Base-by-base conservation (phyloP, 2,329 filamentous ascomycete species). In the Xylaria polymorpha region DNA sequence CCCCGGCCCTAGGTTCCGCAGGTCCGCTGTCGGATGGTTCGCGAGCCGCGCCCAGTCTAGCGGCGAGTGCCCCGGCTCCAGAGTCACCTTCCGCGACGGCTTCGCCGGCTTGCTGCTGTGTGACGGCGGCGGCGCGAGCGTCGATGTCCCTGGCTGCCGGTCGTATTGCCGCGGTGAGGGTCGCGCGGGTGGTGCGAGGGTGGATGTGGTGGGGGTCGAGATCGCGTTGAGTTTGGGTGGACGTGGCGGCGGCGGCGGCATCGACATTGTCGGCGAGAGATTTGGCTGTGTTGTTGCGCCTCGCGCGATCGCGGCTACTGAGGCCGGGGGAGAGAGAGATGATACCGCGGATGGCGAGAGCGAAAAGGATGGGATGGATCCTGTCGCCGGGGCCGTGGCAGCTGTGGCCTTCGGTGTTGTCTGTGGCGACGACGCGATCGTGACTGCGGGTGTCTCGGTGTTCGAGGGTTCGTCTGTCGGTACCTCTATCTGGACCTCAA, bases 21-120 rank as follows among this genome's bases (percentile, higher is more conserved):
- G 87, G 71, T 94, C 91, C 37, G 87, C 84, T 37, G 82, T 82
- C 1, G 91, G 89, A 57, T 85, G 82, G 22, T 85, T 85, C 1
- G 89, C 87, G 0, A 97, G 87, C 6, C 91, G 90, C 14, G 96
- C 96, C 96, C 96, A 99, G 86, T 99, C 96, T 14, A 99, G 89
- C 0, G 96, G 95, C 1, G 94, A 97, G 83, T 95, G 94, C 39
- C 96, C 95, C 0, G 96, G 96, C n/a, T 90, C 87, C 4, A 99
- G 88, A 9, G 91, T 85, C 4, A 98, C 92, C 77, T 95, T 92
- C 79, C 87, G 88, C 12, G 85, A 87, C 4, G 87, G 85, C 76
- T 88, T 89, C 29, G 81, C 71, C 1, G 88, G 87, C 67, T 84
- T 85, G 50, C 82, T 78, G 39, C 80, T 82, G 76, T 86, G 86